phyloP scores from a whole-genome alignment of 345 rosid species.

The Linum lewisii region DNA sequence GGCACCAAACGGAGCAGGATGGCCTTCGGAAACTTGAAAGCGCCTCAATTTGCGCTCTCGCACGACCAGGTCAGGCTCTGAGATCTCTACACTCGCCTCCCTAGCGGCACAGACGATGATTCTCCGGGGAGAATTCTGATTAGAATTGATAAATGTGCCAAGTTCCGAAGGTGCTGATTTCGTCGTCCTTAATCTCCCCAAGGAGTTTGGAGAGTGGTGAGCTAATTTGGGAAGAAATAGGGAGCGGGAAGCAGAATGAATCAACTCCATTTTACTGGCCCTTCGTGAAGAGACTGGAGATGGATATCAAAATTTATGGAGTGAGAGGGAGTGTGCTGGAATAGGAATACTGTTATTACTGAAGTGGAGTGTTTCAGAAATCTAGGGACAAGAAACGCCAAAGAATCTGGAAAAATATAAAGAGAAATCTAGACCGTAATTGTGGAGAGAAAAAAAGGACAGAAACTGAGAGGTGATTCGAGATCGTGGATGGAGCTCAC shows the following conservation, averaged over 20 bases:
- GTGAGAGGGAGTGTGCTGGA: too few species aligned
- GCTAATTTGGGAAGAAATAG: neutral
- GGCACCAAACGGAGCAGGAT: slow-evolving; percentile 74
- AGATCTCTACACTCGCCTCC: slow-evolving; percentile 17
- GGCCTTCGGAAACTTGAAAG: slow-evolving; percentile 43
- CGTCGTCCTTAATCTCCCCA: neutral
- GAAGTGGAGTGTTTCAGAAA: too few species aligned
- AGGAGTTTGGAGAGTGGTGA: neutral
- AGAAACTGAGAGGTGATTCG: neutral
- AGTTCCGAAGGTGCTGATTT: neutral
- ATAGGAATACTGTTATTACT: too few species aligned
- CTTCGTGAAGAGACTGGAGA: neutral
- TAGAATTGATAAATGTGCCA: neutral
- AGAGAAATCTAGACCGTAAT: too few species aligned
- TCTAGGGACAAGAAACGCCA: too few species aligned
- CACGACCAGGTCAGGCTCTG: slow-evolving; percentile 36
- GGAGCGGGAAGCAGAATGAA: slow-evolving; percentile 3
- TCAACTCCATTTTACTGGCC: slow-evolving; percentile 7
- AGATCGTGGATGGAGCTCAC: slow-evolving; percentile 34
- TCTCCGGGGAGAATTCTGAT: neutral
- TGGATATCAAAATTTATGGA: too few species aligned
- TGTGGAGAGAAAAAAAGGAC: too few species aligned
- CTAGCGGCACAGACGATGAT: slow-evolving; percentile 14
- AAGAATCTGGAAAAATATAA: too few species aligned
- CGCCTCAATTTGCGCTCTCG: slow-evolving; percentile 16